Base-by-base conservation (phyloP, 2,329 filamentous ascomycete species). In the Graphilbum sp. region DNA sequence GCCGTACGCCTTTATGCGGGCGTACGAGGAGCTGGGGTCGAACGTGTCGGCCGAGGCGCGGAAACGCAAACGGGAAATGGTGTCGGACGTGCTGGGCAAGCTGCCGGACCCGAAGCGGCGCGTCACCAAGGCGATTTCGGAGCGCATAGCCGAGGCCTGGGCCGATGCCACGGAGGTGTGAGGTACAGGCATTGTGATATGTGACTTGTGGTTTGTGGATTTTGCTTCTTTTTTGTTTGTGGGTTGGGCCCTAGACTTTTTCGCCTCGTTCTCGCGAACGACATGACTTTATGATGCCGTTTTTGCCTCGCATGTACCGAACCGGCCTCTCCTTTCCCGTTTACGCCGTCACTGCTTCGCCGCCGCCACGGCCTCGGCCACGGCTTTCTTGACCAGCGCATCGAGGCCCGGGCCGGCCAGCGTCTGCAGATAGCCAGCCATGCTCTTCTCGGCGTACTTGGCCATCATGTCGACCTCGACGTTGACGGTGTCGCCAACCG, bases 381-480 rank as follows among this genome's bases (percentile, higher is more conserved):
- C 76, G 45, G 92, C 67, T 48, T 72, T 74, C 51, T 75, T 66
- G 10, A 86, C 76, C 59, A 85, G 74, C 59, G 78, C 80, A 59
- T 83, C 72, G 45, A 86, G 52, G 27, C 52, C 68, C 49, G 46
- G 62, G 41, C 64, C 63, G 15, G 63, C 60, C 37, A 58, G 46
- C 11, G 47, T 67, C 37, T 72, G 67, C 43, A 95, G 75, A 57
- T 87, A 90, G 8, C 79, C 85, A 17, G 76, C 69, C 40, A 95
- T 75, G 45, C 82, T 88, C 72, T 95, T 95, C 64, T 87, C 81
- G 2, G 84, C 81, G 51, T 87, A 87, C 62, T 88, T 88, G 37
- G 72, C 74, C 61, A 78, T 69, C 64, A 93, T 84, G 54, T 95
- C 87, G 38, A 94, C 88, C 64, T 95, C 87, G 27, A 95, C 72